Percentiles rank a stretch among this genome's conserved stretches.
Evolutionary conservation across 179 eudicot genomes (phyloP).

Genomic region (Patellifolia procumbens): DNA sequence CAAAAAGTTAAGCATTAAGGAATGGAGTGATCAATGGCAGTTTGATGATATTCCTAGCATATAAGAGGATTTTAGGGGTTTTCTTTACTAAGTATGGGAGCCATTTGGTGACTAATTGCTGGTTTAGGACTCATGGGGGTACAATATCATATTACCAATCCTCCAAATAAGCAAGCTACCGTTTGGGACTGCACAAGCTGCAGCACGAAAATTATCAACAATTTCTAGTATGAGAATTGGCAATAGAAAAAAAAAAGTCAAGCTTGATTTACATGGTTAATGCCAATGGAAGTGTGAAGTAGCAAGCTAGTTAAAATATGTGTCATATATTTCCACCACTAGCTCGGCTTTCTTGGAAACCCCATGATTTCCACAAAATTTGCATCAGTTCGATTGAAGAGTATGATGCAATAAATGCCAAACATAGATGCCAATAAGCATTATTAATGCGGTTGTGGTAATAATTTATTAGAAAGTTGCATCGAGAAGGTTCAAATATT

Average conservation of each 20-base stretch:
- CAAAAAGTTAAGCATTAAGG: not conserved
- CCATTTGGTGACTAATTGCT: too few species aligned
- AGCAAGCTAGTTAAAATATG: too few species aligned
- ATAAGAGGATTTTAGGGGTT: not conserved
- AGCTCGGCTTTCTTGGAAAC: not conserved
- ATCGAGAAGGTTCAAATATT: not conserved
- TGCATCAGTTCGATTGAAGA: not conserved
- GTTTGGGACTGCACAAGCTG: not conserved
- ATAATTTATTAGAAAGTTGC: not conserved
- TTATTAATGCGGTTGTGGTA: not conserved
- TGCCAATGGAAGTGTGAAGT: too few species aligned
- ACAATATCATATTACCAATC: not conserved
- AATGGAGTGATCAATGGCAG: too few species aligned
- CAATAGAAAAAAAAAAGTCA: not conserved
- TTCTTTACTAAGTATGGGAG: not conserved
- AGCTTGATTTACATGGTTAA: not conserved
- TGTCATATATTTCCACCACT: too few species aligned
- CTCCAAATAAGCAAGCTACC: not conserved
- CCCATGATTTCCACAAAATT: not conserved
- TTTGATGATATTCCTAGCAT: not conserved
- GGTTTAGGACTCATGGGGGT: not conserved
- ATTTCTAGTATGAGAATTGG: not conserved
- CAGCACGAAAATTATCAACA: not conserved
- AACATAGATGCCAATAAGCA: not conserved
- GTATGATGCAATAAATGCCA: not conserved